Evolutionary conservation across 306 rosid species (phyloP).

Genomic region (Oxytropis ochrocephala): DNA sequence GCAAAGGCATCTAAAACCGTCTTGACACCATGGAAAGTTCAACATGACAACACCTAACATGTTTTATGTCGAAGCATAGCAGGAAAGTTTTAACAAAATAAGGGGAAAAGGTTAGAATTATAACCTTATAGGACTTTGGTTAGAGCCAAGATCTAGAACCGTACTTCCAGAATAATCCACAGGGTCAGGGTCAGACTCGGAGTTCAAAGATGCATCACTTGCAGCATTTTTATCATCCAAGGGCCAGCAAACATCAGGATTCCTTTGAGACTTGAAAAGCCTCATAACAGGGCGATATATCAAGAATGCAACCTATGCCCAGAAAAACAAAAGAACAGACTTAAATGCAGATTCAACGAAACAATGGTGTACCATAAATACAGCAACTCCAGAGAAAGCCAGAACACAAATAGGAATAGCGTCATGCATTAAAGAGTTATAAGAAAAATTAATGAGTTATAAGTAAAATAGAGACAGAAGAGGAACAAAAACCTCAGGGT

Average conservation of each 20-base stretch:
- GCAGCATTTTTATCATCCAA: constrained; percentile 47
- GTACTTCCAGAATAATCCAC: constrained; percentile 38
- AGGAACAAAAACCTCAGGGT: constrained; percentile 68
- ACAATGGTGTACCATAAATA: neutral
- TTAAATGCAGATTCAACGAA: constrained; percentile 12
- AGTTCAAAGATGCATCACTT: constrained; percentile 35
- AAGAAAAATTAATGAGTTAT: neutral
- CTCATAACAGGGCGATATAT: constrained; percentile 96
- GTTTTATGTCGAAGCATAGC: neutral
- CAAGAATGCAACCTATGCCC: constrained; percentile 82
- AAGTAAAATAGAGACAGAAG: constrained; percentile 1
- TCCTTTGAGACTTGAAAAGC: constrained; percentile 64
- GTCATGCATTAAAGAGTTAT: neutral
- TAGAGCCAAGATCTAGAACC: constrained; percentile 71
- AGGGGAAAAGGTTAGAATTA: neutral
- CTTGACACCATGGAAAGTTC: neutral
- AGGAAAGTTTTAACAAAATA: neutral
- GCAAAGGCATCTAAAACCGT: constrained; percentile 4
- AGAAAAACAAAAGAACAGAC: neutral
- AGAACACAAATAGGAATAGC: neutral
- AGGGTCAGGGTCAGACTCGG: constrained; percentile 55
- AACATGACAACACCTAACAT: neutral
- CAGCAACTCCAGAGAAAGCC: neutral
- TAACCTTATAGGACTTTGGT: constrained; percentile 55
- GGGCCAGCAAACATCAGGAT: constrained; percentile 81